A percentile compares a stretch with the other conserved stretches of the same genome.
phyloP scores from a whole-genome alignment of 1,284 basidiomycete genomes.

The Cronartium quercuum region DNA sequence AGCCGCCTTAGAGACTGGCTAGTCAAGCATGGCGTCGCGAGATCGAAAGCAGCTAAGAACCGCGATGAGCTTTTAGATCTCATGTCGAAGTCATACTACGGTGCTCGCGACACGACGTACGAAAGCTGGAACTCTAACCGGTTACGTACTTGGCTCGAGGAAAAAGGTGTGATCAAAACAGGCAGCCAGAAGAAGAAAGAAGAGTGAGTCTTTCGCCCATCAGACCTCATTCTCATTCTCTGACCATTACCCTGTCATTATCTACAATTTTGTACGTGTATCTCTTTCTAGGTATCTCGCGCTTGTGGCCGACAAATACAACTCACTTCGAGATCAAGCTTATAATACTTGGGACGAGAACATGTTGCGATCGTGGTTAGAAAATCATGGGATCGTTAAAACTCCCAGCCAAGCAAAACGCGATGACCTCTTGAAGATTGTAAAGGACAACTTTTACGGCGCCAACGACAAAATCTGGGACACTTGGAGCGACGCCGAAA shows the following conservation, averaged over 20 bases:
- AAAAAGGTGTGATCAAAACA: conserved; percentile 42
- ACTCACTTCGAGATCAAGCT: conserved; percentile 18
- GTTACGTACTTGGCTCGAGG: conserved; percentile 57
- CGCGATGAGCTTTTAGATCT: conserved; percentile 63
- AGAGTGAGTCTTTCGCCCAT: background rate
- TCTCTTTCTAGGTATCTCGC: conserved; percentile 2
- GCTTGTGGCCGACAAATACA: conserved; percentile 33
- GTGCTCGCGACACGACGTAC: conserved; percentile 52
- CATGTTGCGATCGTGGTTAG: conserved; percentile 43
- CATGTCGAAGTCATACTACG: conserved; percentile 76
- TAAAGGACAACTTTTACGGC: conserved; percentile 40
- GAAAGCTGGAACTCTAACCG: conserved; percentile 56
- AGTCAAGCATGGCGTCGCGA: conserved; percentile 64
- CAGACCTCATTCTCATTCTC: background rate
- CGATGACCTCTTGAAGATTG: conserved; percentile 35
- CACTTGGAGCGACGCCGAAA: conserved; percentile 60
- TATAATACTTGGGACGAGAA: conserved; percentile 24
- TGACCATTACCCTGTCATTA: conserved; percentile 35
- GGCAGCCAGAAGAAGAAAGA: conserved; percentile 35
- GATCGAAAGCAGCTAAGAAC: conserved; percentile 58
- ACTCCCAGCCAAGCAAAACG: conserved; percentile 40
- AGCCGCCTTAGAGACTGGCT: conserved; percentile 65
- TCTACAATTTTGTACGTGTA: conserved; percentile 40
- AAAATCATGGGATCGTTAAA: conserved; percentile 44
- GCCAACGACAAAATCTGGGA: conserved; percentile 44